These are phyloP conservation scores for Penicillium griseofulvum DNA, from an alignment of 2,329 filamentous ascomycete genomes.

Conservation along the genomic window DNA sequence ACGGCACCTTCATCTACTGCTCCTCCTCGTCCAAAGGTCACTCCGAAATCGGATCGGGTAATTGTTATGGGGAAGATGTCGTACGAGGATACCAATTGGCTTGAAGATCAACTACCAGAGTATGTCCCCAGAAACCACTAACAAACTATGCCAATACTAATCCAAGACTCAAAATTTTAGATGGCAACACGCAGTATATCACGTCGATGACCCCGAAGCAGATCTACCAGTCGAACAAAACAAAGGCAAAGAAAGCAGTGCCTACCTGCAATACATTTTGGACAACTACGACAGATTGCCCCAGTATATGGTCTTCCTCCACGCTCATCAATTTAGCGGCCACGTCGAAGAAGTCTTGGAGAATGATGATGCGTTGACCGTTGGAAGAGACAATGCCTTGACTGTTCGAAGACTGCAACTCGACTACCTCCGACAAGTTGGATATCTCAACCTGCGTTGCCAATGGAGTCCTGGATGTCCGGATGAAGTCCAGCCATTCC, in stretches of 20 bases:
- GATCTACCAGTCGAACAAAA: conserved; percentile 28
- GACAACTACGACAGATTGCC: conserved; percentile 48
- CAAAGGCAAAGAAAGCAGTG: conserved; percentile 45
- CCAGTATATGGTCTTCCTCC: conserved; percentile 55
- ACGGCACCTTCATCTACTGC: background rate
- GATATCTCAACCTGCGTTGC: conserved; percentile 61
- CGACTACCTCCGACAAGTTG: conserved; percentile 49
- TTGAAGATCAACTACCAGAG: conserved; percentile 43
- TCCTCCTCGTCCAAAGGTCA: conserved; percentile 14
- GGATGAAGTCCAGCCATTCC: conserved; percentile 35
- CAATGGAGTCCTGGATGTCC: conserved; percentile 32
- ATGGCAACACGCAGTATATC: conserved; percentile 47
- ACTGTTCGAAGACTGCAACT: conserved; percentile 50
- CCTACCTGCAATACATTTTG: conserved; percentile 47
- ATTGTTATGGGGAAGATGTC: conserved; percentile 43
- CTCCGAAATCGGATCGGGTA: conserved; percentile 30
- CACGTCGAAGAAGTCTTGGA: conserved; percentile 44
- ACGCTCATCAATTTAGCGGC: conserved; percentile 50
- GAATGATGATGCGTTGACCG: too few species aligned
- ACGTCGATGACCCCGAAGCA: conserved; percentile 34
- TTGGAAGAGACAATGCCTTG: conserved; percentile 37
- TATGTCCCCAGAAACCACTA: conserved; percentile 22
- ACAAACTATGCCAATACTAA: background rate
- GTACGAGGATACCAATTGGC: conserved; percentile 46
- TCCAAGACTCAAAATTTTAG: conserved; percentile 17